phyloP scores from a whole-genome alignment of 805 yeast genomes.

The Wickerhamiella hasegawae region DNA sequence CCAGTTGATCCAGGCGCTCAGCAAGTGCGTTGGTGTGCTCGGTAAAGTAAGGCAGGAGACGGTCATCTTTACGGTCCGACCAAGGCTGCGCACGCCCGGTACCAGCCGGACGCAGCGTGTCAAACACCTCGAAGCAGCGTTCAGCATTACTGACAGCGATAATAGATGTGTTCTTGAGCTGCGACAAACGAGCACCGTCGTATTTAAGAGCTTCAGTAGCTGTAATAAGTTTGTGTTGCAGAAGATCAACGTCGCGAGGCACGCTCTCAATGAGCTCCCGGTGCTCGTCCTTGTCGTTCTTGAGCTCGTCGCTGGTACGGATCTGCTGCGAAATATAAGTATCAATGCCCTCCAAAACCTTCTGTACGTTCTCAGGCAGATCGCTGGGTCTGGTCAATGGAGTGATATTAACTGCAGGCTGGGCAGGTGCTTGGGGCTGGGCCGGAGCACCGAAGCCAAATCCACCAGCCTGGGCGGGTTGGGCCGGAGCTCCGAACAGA shows the following conservation, averaged over 20 bases:
- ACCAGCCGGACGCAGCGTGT: constrained; percentile 15
- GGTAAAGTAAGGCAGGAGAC: constrained; percentile 19
- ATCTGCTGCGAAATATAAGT: constrained; percentile 37
- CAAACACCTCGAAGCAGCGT: constrained; percentile 16
- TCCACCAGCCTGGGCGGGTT: neutral
- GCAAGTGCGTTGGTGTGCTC: constrained; percentile 21
- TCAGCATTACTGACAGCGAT: constrained; percentile 19
- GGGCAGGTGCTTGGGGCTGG: no score
- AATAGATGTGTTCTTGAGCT: constrained; percentile 15
- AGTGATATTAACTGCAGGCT: constrained; percentile 30
- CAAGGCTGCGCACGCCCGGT: constrained; percentile 7
- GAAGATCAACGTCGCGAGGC: constrained; percentile 38
- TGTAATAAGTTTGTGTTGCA: constrained; percentile 32
- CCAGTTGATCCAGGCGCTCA: constrained; percentile 16
- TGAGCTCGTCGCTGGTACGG: constrained; percentile 34
- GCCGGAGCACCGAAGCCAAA: neutral
- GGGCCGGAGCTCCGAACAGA: no score
- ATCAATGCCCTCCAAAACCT: constrained; percentile 39
- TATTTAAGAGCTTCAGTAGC: constrained; percentile 37
- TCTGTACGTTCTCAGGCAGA: constrained; percentile 36
- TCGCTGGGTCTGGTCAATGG: constrained; percentile 45
- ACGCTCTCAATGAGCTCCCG: constrained; percentile 28
- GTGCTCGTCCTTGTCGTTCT: constrained; percentile 29
- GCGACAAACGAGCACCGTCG: constrained; percentile 25
- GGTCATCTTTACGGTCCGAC: constrained; percentile 21